These are phyloP conservation scores for Solanum verrucosum DNA, from an alignment of 257 asterid genomes.

Conservation along the genomic window DNA sequence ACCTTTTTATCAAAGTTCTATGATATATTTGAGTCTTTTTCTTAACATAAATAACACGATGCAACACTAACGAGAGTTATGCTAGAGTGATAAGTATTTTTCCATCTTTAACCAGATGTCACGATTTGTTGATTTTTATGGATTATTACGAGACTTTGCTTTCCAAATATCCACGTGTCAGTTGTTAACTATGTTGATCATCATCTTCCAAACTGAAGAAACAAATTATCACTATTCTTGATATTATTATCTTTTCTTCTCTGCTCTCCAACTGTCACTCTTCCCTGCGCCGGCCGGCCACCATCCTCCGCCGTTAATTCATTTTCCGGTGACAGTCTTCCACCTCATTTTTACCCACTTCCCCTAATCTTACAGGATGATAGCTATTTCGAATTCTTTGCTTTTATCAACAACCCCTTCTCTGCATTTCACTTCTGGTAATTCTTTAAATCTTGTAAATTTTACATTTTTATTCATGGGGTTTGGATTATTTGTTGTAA, in stretches of 20 bases:
- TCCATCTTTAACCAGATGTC: too few relatives aligned
- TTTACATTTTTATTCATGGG: not conserved
- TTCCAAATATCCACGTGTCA: not conserved
- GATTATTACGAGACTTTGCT: not conserved
- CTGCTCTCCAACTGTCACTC: not conserved
- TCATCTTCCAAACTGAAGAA: not conserved
- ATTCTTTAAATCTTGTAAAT: not conserved
- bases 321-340: not conserved
- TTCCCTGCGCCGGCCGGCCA: not conserved
- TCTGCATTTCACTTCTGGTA: not conserved
- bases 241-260: not conserved
- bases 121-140: not conserved
- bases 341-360: not conserved
- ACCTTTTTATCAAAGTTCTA: fast-evolving
- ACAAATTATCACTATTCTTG: not conserved
- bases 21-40: too few relatives aligned
- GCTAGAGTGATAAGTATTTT: too few relatives aligned
- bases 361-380: not conserved
- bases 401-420: not conserved
- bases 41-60: too few relatives aligned
- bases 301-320: not conserved
- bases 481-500: not conserved
- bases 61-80: too few relatives aligned
- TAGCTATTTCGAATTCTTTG: not conserved
- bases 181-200: not conserved